A percentile compares a stretch with the other conserved stretches of the same genome.
Evolutionary conservation across 768 basidiomycete species (phyloP).

Genomic region (Tephrocybe sp.): DNA sequence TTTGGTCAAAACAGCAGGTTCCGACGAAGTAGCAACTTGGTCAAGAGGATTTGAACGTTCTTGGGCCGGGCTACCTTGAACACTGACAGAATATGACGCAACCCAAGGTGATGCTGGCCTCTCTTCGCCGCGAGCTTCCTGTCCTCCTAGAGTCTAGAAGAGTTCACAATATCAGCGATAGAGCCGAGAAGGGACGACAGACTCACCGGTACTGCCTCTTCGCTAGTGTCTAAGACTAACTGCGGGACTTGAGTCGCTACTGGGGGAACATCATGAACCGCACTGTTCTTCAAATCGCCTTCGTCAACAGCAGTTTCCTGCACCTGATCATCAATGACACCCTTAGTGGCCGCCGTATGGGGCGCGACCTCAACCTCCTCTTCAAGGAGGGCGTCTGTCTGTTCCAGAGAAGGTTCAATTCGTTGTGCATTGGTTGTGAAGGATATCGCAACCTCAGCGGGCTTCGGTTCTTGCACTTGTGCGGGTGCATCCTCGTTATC

Average conservation of each 20-base stretch:
- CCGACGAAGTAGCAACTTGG: conserved; percentile 1
- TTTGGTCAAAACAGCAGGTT: too few species aligned
- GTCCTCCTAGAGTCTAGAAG: conserved; percentile 1
- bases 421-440: background rate
- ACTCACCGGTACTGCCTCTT: conserved; percentile 12
- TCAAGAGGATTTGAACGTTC: conserved; percentile 15
- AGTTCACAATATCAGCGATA: conserved; percentile 6
- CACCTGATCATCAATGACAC: too few species aligned
- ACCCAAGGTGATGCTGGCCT: conserved; percentile 33
- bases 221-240: conserved; percentile 9
- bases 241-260: conserved; percentile 3
- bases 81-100: conserved; percentile 34
- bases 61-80: conserved; percentile 27
- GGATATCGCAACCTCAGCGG: background rate
- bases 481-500: conserved; percentile 10
- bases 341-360: too few species aligned
- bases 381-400: background rate
- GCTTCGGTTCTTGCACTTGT: background rate
- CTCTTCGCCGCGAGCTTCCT: conserved; percentile 12
- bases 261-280: background rate
- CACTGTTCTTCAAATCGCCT: background rate
- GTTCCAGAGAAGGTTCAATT: background rate
- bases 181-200: background rate
- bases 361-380: too few species aligned
- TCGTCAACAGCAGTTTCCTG: background rate